Conservation (phyloP, 148 eudicot genomes). For the Limonium bicolor region DNA sequence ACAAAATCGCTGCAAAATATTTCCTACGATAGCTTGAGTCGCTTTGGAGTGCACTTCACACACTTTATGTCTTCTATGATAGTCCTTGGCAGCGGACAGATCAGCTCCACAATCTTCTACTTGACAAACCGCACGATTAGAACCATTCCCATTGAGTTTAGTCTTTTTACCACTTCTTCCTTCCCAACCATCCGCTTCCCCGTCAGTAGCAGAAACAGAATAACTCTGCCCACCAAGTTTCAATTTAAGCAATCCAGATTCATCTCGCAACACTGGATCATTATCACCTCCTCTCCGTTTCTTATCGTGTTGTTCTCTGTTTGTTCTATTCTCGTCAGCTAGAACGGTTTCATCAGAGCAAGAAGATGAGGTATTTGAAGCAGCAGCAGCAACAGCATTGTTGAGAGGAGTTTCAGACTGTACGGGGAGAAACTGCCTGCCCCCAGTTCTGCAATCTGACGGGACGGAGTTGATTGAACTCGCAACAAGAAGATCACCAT, state of each 20-base stretch:
- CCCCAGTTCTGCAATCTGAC: slow-evolving; percentile 41
- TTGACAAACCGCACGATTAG: slow-evolving; percentile 56
- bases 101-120: slow-evolving; percentile 76
- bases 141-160: slow-evolving; percentile 27
- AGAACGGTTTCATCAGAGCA: slow-evolving; percentile 15
- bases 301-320: slow-evolving; percentile 46
- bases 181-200: slow-evolving; percentile 28
- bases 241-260: slow-evolving; percentile 38
- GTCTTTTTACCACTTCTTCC: slow-evolving; percentile 55
- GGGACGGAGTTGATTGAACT: slow-evolving; percentile 30
- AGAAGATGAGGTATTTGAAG: slow-evolving; percentile 24
- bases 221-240: slow-evolving; percentile 66
- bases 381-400: slow-evolving; percentile 16
- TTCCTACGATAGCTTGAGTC: slow-evolving; percentile 45
- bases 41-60: slow-evolving; percentile 88
- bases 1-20: slow-evolving; percentile 72
- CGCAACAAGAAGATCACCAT: slow-evolving; percentile 59
- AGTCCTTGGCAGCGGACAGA: slow-evolving; percentile 68
- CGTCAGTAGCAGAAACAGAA: slow-evolving; percentile 41
- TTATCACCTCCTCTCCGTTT: slow-evolving; percentile 38
- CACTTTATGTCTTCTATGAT: slow-evolving; percentile 85
- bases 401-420: slow-evolving; percentile 20
- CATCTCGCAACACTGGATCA: slow-evolving; percentile 34
- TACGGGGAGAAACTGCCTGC: slow-evolving; percentile 38
- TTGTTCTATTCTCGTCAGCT: slow-evolving; percentile 25